Base-by-base conservation (phyloP, 306 rosid species). In the Prosopis cineraria region DNA sequence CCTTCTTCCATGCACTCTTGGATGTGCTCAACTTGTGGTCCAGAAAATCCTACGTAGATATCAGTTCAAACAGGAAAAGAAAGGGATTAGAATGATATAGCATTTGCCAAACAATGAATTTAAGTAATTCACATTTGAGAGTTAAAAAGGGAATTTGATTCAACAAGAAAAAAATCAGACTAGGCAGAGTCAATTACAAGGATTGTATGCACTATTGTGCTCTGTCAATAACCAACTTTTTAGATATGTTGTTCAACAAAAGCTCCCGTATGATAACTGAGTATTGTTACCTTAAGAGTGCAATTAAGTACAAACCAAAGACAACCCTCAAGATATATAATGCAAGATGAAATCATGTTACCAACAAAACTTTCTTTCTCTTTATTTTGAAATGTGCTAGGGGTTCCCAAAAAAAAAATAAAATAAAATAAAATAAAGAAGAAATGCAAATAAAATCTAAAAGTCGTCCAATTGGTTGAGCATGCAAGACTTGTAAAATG, bases 1-100 rank as follows among this genome's bases (percentile, higher is more conserved):
- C 84, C 78, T 60, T 76, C 78, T 60, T 76, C 30, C 7, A 58
- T 29, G 39, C 37, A 78, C 43, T 60, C 59, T 36, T 60, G 58
- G 29, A 41, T 40, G 70, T 60, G 82, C 86, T 27, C 34, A 6
- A 14, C 64, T 41, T 67, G 75, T 68, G 53, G 60, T 48, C 79
- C 55, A 29, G 74, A 70, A 77, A 77, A 73, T 17, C 78, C 81
- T 73, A 48, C 74, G 77, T 11, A 50, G 25, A 1, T 22, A 16
- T 0, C 63, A 55, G 20, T 22, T 24, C 17, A 52, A 22, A 52
- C 27, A 52, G 43, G 33, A 27, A 27, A 20, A 5, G 24, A 31
- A 48, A 31, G 37, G 40, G 24, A 36, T 72, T 34, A 52, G 52
- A 37, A 55, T 73, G 24, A 53, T 24, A 14, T 73, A 67, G 16